phyloP scores from a whole-genome alignment of 202 grass and related monocot genomes.

The Schoenoplectus triqueter region DNA sequence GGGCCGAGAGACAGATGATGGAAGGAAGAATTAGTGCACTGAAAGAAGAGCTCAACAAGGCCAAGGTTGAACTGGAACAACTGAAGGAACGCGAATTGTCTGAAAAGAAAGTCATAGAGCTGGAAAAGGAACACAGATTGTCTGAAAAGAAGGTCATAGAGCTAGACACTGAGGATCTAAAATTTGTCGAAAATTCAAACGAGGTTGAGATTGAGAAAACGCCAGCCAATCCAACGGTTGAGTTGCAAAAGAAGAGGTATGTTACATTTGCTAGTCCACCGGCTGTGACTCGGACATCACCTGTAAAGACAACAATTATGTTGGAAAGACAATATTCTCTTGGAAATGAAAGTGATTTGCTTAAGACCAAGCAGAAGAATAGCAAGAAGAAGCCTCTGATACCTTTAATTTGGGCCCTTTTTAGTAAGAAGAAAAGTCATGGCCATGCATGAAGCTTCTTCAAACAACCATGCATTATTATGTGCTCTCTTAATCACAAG shows the following conservation, averaged over 20 bases:
- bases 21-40: slow-evolving; percentile 59
- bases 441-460: slow-evolving; percentile 3
- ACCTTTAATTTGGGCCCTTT: slow-evolving; percentile 62
- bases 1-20: slow-evolving; percentile 70
- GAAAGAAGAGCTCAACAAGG: slow-evolving; percentile 61
- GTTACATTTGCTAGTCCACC: slow-evolving; percentile 84
- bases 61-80: slow-evolving; percentile 63
- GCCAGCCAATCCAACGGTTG: not conserved
- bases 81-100: slow-evolving; percentile 49
- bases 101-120: slow-evolving; percentile 56
- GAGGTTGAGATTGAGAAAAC: not conserved
- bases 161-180: slow-evolving; percentile 57
- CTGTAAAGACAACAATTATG: slow-evolving; percentile 46
- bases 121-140: slow-evolving; percentile 46
- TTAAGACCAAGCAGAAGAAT: slow-evolving; percentile 41
- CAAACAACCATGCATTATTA: not conserved
- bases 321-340: slow-evolving; percentile 51
- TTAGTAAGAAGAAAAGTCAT: slow-evolving; percentile 68
- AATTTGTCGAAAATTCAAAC: slow-evolving; percentile 51
- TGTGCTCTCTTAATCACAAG: not conserved
- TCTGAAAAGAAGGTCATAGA: slow-evolving; percentile 55
- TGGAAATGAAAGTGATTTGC: slow-evolving; percentile 24
- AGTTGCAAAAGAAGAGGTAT: slow-evolving; percentile 89
- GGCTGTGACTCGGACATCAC: slow-evolving; percentile 33
- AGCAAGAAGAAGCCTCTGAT: slow-evolving; percentile 66